A percentile compares a stretch with the other conserved stretches of the same genome.
phyloP scores from a whole-genome alignment of 2,329 filamentous ascomycete genomes.

The Exophiala oligosperma region DNA sequence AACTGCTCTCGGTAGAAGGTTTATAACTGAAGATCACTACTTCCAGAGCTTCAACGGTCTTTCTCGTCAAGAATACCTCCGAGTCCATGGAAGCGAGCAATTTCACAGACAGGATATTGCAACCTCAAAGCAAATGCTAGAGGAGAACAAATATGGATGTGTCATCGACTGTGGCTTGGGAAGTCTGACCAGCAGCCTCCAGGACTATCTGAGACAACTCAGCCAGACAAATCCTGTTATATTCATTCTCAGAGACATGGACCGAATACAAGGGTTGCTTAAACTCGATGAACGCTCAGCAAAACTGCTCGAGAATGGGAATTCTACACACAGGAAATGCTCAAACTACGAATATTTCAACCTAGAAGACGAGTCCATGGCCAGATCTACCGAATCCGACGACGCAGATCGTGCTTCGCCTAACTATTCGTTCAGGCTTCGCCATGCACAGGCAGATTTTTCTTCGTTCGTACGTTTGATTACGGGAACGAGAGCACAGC shows the following conservation, averaged over 20 bases:
- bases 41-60: slow-evolving; percentile 44
- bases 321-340: slow-evolving; percentile 47
- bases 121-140: slow-evolving; percentile 44
- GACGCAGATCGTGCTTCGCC: slow-evolving; percentile 43
- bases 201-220: slow-evolving; percentile 42
- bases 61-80: slow-evolving; percentile 44
- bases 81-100: slow-evolving; percentile 41
- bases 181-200: slow-evolving; percentile 43
- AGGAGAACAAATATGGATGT: slow-evolving; percentile 43
- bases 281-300: slow-evolving; percentile 46
- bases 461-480: slow-evolving; percentile 60
- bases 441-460: slow-evolving; percentile 60
- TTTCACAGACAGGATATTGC: slow-evolving; percentile 46
- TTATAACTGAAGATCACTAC: slow-evolving; percentile 47
- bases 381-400: slow-evolving; percentile 29
- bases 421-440: slow-evolving; percentile 50
- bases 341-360: slow-evolving; percentile 52
- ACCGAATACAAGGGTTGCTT: slow-evolving; percentile 41
- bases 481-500: slow-evolving; percentile 52
- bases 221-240: slow-evolving; percentile 41
- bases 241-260: slow-evolving; percentile 43
- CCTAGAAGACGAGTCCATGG: slow-evolving; percentile 45
- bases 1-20: slow-evolving; percentile 43
- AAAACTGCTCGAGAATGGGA: slow-evolving; percentile 44
- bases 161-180: slow-evolving; percentile 47